A percentile compares a stretch with the other conserved stretches of the same genome.
Evolutionary conservation across 2,329 filamentous ascomycete genomes (phyloP).

Genomic region (Phaeosphaeriaceae sp.): DNA sequence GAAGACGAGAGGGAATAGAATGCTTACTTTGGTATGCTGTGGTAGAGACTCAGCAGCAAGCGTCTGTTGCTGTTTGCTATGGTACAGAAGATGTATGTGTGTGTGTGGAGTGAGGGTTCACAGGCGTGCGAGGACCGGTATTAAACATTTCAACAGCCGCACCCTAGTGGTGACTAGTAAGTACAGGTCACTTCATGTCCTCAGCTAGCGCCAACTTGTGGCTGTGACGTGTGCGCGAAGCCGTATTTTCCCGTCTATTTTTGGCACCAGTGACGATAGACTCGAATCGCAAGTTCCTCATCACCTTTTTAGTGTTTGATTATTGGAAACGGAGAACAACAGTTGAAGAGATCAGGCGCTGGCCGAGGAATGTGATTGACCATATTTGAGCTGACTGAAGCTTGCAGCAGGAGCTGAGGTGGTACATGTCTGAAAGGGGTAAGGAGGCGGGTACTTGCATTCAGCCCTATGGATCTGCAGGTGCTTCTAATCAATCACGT

Average conservation of each 20-base stretch:
- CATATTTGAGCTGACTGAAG: not conserved
- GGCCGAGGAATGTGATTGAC: not conserved
- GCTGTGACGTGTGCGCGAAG: constrained; percentile 21
- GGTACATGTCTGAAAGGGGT: not conserved
- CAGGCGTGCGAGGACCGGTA: not conserved
- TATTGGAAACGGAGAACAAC: not conserved
- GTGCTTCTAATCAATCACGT: not conserved
- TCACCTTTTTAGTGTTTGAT: not conserved
- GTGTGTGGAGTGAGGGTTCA: not conserved
- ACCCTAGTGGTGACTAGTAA: not conserved
- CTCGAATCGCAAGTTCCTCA: constrained; percentile 1
- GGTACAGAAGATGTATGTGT: not conserved
- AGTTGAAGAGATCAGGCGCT: not conserved
- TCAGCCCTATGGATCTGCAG: constrained; percentile 1
- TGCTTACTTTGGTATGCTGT: not conserved
- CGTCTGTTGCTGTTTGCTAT: not conserved
- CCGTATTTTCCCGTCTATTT: constrained; percentile 19
- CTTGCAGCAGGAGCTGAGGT: constrained; percentile 1
- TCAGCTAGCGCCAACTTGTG: not conserved
- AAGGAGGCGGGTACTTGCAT: constrained; percentile 1
- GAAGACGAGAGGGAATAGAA: not conserved
- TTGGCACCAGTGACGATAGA: constrained; percentile 14
- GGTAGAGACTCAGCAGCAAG: not conserved
- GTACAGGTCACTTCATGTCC: constrained; percentile 11
- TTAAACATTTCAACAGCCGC: not conserved